Percentiles rank a stretch among this genome's conserved stretches.
Conservation (phyloP, 306 rosid species). For the Sesbania bispinosa region DNA sequence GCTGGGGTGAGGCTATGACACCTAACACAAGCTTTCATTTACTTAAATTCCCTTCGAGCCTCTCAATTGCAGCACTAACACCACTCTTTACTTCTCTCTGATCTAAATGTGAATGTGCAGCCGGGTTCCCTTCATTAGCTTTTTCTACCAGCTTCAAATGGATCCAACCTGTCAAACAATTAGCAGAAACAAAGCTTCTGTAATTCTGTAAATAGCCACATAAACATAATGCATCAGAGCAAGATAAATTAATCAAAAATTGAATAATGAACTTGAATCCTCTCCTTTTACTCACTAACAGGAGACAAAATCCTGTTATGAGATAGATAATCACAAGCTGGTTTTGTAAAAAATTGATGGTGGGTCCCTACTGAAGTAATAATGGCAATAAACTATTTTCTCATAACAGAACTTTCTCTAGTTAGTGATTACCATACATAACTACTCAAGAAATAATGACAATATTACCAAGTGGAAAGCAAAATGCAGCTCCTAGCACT, state of each 20-base stretch:
- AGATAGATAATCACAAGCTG: not conserved
- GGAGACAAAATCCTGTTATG: not conserved
- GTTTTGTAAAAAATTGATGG: not conserved
- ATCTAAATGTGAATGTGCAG: constrained; percentile 29
- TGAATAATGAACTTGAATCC: not conserved
- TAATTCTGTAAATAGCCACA: constrained; percentile 12
- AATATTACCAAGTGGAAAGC: constrained; percentile 83
- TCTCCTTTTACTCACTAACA: not conserved
- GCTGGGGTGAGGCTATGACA: not conserved
- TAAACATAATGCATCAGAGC: not conserved
- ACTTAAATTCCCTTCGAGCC: constrained; percentile 72
- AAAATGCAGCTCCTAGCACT: constrained; percentile 72
- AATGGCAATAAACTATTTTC: not conserved
- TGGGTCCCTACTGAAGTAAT: not conserved
- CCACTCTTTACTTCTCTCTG: constrained; percentile 61
- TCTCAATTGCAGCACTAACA: constrained; percentile 82
- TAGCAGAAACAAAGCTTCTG: constrained; percentile 13
- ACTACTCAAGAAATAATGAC: not conserved
- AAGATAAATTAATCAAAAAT: constrained; percentile 9
- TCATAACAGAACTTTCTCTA: not conserved
- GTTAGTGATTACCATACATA: not conserved
- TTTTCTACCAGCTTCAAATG: constrained; percentile 88
- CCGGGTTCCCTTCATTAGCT: constrained; percentile 62
- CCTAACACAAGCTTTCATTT: constrained; percentile 42
- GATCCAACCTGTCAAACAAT: constrained; percentile 70